Conservation (phyloP, 768 basidiomycete species). For the Megacollybia marginata region DNA sequence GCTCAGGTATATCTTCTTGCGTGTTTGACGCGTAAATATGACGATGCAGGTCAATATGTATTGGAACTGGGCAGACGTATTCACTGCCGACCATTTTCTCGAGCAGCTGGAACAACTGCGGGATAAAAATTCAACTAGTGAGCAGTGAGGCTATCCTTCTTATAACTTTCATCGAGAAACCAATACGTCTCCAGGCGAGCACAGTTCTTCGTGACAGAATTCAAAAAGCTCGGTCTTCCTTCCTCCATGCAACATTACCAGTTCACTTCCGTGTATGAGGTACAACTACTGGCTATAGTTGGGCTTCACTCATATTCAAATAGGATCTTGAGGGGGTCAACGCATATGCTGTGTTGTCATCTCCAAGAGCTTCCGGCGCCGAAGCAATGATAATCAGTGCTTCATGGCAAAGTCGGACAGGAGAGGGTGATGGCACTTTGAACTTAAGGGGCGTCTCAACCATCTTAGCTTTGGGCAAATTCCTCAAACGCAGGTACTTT, state of each 20-base stretch:
- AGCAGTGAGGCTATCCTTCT: conserved; percentile 50
- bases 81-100: conserved; percentile 77
- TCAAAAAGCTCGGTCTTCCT: conserved; percentile 67
- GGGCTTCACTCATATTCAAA: not conserved
- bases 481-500: conserved; percentile 61
- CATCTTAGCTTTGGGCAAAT: conserved; percentile 79
- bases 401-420: conserved; percentile 73
- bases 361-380: conserved; percentile 86
- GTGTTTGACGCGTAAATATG: not conserved
- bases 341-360: conserved; percentile 72
- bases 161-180: not conserved
- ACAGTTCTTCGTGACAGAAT: conserved; percentile 50
- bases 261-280: conserved; percentile 45
- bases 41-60: conserved; percentile 73
- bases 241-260: conserved; percentile 64
- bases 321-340: conserved; percentile 65
- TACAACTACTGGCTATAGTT: conserved; percentile 16
- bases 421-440: conserved; percentile 46
- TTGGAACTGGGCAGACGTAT: conserved; percentile 90
- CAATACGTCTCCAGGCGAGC: conserved; percentile 47
- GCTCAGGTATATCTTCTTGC: conserved; percentile 54
- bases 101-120: conserved; percentile 57
- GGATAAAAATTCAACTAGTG: conserved; percentile 55
- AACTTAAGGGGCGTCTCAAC: conserved; percentile 86
- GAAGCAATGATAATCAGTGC: conserved; percentile 92